Evolutionary conservation across 2,329 filamentous ascomycete genomes (phyloP), one percentile per base, ranked within the genome.

Genomic region (Beauveria medogensis): DNA sequence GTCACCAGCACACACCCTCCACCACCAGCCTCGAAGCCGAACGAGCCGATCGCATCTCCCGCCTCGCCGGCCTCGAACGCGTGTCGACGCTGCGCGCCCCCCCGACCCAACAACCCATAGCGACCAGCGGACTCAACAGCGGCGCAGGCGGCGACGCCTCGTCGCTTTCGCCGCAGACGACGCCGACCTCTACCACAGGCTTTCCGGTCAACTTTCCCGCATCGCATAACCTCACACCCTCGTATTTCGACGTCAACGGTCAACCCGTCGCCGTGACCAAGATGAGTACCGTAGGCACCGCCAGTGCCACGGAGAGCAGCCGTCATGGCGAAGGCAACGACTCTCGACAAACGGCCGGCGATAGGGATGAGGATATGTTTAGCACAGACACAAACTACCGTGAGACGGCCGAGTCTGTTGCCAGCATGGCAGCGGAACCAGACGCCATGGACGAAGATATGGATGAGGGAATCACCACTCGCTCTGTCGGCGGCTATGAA

Each of bases 31-130:
- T 94, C 63, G 92, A 96, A 69, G 92, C 92, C 64, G 92, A 96
- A 74, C 91, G 92, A 67, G 92, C 91, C 64, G 92, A 97, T 75
- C 92, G 93, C 69, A 97, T 97, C 74, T 96, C 92, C 48, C 92
- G 93, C 55, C 86, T 97, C 24, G 90, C 92, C 14, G 93, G 93
- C n/a, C 84, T 97, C 43, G 92, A 96, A 73, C 86, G 90, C 61
- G 87, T 97, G 61, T 87, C 89, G 18, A 90, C 91, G n/a, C 81
- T 88, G 48, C 87, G 90, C 64, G 79, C 83, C 34, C 73, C 76
- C 37, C 73, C 76, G 63, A 70, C 70, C 68, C 56, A 60, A 2
- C 56, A 59, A 2, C 44, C 18, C 9, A 40, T 59, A 50, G 28
- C 52, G n/a, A 56, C 44, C 24, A n/a, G 34, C 5, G 64, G 67